Conservation (phyloP, 257 asterid genomes). For the Penstemon eatonii region DNA sequence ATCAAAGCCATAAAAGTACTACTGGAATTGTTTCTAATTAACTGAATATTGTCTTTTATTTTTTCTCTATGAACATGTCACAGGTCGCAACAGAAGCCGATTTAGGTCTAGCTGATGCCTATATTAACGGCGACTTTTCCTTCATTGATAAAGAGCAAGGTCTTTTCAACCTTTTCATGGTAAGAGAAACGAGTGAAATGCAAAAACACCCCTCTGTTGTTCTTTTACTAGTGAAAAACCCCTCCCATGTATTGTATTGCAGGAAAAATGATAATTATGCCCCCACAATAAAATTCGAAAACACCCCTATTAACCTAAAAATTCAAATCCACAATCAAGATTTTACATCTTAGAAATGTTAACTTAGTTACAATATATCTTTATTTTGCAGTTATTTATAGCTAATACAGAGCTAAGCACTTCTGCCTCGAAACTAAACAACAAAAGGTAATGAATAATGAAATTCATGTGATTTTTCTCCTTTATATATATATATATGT, state of each 20-base stretch:
- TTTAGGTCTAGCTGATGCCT: constrained; percentile 79
- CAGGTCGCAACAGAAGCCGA: constrained; percentile 52
- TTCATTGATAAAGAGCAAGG: constrained; percentile 62
- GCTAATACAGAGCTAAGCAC: constrained; percentile 64
- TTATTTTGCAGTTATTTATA: constrained; percentile 58
- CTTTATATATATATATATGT: no score
- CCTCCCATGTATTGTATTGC: no score
- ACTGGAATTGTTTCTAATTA: no score
- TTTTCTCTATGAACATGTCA: neutral
- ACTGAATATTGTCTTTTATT: no score
- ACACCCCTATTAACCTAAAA: no score
- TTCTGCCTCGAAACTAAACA: constrained; percentile 42
- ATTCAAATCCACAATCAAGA: neutral
- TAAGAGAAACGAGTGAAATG: constrained; percentile 1
- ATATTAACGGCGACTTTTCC: constrained; percentile 68
- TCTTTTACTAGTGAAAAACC: constrained; percentile 22
- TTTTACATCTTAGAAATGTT: no score
- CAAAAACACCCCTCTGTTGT: neutral
- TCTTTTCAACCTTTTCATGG: constrained; percentile 60
- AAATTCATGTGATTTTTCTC: neutral
- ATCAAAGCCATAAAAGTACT: neutral
- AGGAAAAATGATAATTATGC: no score
- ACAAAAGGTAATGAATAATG: constrained; percentile 49
- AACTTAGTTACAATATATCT: no score
- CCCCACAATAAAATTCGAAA: no score